Evolutionary conservation across 2,329 filamentous ascomycete species (phyloP), one percentile per base, ranked within the genome.

Genomic region (Ophiostoma piceae): DNA sequence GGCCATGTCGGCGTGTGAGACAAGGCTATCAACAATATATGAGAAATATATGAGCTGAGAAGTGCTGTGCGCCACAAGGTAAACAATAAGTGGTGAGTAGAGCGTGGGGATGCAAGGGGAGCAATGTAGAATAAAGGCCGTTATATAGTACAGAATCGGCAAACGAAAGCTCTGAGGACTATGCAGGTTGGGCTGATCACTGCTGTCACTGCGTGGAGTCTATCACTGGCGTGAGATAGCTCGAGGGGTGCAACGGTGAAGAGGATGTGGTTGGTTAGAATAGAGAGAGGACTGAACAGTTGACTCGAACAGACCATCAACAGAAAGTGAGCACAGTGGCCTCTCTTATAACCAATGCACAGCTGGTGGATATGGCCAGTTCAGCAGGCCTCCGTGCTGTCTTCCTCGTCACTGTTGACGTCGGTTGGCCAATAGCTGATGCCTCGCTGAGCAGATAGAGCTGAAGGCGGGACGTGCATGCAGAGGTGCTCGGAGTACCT

Each of bases 1-100:
- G n/a, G 67, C 22, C 68, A 71, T 71, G 26, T 64, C n/a, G 66
- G 12, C n/a, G 14, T 39, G 14, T 66, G 37, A 12, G 16, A 11
- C n/a, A 6, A 22, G 64, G 41, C 11, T 4, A 16, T 1, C 29
- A 32, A 64, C 14, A 37, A 64, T 3, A 41, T 1, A 3, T 14
- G 22, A 60, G 22, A 16, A 60, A 14, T 6, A 60, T 16, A 60
- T 60, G 54, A 26, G 16, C 14, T 60, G 22, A 19, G 16, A 47
- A 16, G 19, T 47, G 43, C 16, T n/a, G 43, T 47, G 19, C 43
- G 43, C 43, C 14, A 47, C 43, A 47, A 47, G 16, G 16, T n/a
- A 8, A 19, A 47, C n/a, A 1, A 4, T 22, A 2, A 57, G 51
- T 57, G 51, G 22, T 57, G n/a, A 26, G n/a, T 12, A 26, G 11